Evolutionary conservation across 2,329 filamentous ascomycete species (phyloP).

Genomic region (Arthrocladium fulminans): DNA sequence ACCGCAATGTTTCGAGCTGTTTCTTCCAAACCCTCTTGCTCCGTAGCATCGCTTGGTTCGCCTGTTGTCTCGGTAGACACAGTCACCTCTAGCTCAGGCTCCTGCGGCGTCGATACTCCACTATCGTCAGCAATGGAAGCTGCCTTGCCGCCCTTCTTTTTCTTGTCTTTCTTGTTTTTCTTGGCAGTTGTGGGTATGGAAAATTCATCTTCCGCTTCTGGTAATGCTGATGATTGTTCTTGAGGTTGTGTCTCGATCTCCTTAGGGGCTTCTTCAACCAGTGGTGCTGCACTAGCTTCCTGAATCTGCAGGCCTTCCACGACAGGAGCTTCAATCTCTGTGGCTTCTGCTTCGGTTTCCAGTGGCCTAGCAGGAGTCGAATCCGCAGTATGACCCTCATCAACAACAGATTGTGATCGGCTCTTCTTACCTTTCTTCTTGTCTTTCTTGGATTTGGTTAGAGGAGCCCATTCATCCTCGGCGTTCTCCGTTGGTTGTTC

Average conservation of each 20-base stretch:
- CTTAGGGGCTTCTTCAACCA: neutral
- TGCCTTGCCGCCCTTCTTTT: conserved; percentile 2
- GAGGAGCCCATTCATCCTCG: conserved; percentile 15
- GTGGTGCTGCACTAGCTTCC: neutral
- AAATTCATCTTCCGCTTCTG: neutral
- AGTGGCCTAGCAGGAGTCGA: neutral
- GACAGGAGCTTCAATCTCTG: neutral
- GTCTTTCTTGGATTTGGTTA: conserved; percentile 21
- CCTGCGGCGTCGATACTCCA: neutral
- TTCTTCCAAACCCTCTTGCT: neutral
- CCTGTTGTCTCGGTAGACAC: neutral
- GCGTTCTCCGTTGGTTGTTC: conserved; percentile 5
- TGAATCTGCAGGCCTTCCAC: neutral
- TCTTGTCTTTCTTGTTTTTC: conserved; percentile 12
- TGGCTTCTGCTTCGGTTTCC: neutral
- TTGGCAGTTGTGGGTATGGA: neutral
- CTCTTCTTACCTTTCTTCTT: conserved; percentile 18
- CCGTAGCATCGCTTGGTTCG: neutral
- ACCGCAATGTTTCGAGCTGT: neutral
- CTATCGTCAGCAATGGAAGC: neutral
- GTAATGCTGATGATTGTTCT: neutral
- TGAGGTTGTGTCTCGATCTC: neutral
- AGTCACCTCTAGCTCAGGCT: neutral
- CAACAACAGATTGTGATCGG: neutral
- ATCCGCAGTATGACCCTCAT: neutral